Conservation (phyloP, 768 basidiomycete genomes). For the Termitomyces bulborhizus region DNA sequence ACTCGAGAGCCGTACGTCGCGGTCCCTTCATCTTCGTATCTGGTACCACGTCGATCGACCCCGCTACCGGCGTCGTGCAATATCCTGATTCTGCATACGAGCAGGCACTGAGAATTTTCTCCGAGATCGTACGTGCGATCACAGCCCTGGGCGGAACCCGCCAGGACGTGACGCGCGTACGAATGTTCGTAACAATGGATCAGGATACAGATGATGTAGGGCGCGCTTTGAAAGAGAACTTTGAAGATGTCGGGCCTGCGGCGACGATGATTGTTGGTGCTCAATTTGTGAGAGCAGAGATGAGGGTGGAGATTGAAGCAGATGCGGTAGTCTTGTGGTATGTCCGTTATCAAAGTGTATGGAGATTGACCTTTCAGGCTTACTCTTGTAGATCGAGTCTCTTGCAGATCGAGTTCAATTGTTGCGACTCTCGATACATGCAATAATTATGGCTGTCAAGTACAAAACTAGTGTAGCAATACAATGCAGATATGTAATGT, state of each 20-base stretch:
- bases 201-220: slow-evolving; percentile 33
- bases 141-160: slow-evolving; percentile 36
- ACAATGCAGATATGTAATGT: slow-evolving; percentile 2
- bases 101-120: slow-evolving; percentile 38
- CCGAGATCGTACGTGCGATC: slow-evolving; percentile 37
- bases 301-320: slow-evolving; percentile 53
- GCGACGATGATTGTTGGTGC: slow-evolving; percentile 50
- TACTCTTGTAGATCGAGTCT: neutral
- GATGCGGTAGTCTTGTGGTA: slow-evolving; percentile 34
- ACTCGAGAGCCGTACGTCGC: slow-evolving; percentile 44
- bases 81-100: slow-evolving; percentile 39
- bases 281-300: slow-evolving; percentile 36
- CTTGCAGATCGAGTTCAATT: neutral
- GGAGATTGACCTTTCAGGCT: neutral
- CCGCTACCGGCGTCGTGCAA: slow-evolving; percentile 29
- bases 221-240: slow-evolving; percentile 33
- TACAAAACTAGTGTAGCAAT: slow-evolving; percentile 2
- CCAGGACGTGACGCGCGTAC: slow-evolving; percentile 38
- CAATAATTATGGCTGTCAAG: neutral
- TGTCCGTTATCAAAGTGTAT: neutral
- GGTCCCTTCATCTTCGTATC: slow-evolving; percentile 50
- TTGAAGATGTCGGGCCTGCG: slow-evolving; percentile 37
- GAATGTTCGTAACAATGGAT: slow-evolving; percentile 42
- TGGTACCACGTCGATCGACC: slow-evolving; percentile 44
- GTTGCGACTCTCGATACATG: neutral